Conservation (phyloP, 495 filamentous ascomycete genomes). For the Hypoxylon lienhwacheense region DNA sequence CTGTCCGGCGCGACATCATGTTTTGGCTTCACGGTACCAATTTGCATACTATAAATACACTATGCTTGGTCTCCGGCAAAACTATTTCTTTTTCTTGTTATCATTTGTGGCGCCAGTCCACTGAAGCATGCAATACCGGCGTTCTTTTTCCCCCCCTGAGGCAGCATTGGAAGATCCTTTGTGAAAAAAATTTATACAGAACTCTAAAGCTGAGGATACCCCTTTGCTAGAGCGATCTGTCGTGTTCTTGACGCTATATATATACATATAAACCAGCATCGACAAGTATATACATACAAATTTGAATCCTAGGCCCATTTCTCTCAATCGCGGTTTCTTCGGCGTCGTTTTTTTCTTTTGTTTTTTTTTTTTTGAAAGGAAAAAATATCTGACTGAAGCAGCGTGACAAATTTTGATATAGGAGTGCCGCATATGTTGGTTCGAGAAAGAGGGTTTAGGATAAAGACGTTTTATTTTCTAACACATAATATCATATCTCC, state of each 20-base stretch:
- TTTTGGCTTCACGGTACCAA: conserved; percentile 30
- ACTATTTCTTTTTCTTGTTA: conserved; percentile 21
- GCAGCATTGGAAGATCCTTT: conserved; percentile 28
- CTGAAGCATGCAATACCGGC: conserved; percentile 34
- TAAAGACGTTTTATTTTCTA: not conserved
- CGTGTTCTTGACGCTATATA: conserved; percentile 11
- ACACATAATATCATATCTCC: too few species aligned
- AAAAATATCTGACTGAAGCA: conserved; percentile 3
- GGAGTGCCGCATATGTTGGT: conserved; percentile 1
- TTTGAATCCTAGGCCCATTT: conserved; percentile 23
- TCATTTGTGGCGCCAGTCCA: conserved; percentile 31
- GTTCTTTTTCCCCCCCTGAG: conserved; percentile 33
- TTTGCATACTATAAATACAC: conserved; percentile 27
- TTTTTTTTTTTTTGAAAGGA: too few species aligned
- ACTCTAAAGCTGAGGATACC: conserved; percentile 36
- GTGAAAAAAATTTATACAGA: conserved; percentile 20
- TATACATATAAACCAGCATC: conserved; percentile 25
- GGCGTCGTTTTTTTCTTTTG: conserved; percentile 4
- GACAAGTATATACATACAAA: conserved; percentile 30
- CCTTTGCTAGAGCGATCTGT: conserved; percentile 27
- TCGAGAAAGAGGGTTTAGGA: not conserved
- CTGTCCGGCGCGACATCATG: conserved; percentile 24
- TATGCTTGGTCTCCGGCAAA: conserved; percentile 30
- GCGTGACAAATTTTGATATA: conserved; percentile 1
- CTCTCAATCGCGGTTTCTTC: conserved; percentile 5